These are phyloP conservation scores for Xylariaceae sp. DNA, from an alignment of 2,329 filamentous ascomycete species.

Conservation along the genomic window DNA sequence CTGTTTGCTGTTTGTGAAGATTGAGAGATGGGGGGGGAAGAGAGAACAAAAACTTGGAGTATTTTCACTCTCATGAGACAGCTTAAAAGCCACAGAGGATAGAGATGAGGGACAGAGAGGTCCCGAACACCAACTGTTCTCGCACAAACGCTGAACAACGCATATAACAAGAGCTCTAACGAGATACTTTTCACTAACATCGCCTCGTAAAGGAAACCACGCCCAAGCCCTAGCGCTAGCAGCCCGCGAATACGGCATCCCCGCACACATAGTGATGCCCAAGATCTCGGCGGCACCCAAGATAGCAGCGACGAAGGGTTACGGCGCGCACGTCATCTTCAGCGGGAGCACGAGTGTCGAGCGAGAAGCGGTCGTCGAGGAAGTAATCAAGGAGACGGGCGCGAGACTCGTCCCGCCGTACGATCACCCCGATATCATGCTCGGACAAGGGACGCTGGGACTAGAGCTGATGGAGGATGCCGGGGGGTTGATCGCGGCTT, in stretches of 20 bases:
- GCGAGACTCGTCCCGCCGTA: conserved; percentile 84
- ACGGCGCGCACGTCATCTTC: conserved; percentile 76
- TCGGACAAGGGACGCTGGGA: conserved; percentile 88
- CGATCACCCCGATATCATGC: conserved; percentile 85
- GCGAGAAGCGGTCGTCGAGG: conserved; percentile 71
- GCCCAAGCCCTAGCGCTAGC: conserved; percentile 89
- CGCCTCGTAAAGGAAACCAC: conserved; percentile 71
- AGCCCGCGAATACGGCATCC: conserved; percentile 66
- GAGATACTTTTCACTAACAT: conserved; percentile 10
- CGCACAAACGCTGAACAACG: too few species aligned
- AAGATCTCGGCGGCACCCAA: conserved; percentile 79
- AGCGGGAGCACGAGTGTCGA: conserved; percentile 76
- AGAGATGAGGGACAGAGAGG: background rate
- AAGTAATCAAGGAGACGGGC: conserved; percentile 66
- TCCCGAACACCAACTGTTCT: too few species aligned
- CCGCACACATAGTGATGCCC: conserved; percentile 90
- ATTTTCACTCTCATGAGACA: too few species aligned
- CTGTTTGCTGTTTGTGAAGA: background rate
- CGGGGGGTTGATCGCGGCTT: conserved; percentile 41
- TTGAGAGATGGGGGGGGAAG: background rate
- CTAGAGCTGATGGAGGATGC: conserved; percentile 79
- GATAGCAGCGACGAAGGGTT: conserved; percentile 73
- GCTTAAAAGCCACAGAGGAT: background rate
- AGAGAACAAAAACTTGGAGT: too few species aligned
- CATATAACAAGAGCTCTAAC: background rate